Base-by-base conservation (phyloP, 176 grass and related monocot genomes). In the Avena eriantha region DNA sequence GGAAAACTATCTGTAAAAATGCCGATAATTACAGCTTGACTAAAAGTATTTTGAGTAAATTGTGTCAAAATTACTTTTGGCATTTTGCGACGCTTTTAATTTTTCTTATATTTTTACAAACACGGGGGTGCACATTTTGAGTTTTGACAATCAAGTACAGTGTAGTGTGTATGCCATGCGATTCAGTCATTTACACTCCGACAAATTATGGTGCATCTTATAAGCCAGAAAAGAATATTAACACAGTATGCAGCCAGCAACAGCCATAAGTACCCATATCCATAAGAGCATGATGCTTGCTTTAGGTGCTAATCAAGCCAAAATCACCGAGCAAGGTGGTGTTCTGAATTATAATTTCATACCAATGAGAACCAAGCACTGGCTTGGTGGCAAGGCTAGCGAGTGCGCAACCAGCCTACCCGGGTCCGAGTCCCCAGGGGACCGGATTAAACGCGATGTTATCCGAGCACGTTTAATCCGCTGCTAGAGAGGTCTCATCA, bases 1-100 rank as follows among this genome's bases (percentile, higher is more conserved):
- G 48, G 23, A 3, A 67, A 73, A 50, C 22, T 75, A 75, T 75
- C 72, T 51, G 46, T 50, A 74, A 31, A 76, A 75, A 51, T 8
- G 22, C 22, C 21, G n/a, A 7, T 23, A 74, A 8, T 34, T 81
- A n/a, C 14, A 55, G 50, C 72, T 82, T 58, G 19, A 63, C 17
- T 80, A 65, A 61, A 16, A 23, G 39, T 61, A 0, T 49, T 53
- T 74, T 9, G 39, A 70, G 35, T n/a, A 11, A 48, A 46, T 0
- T 75, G 14, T 17, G 22, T 75, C 46, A 51, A 76, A 76, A 3
- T 0, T 31, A 33, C 16, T 16, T 33, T 76, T 76, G 33, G 24
- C 47, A 17, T 50, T 74, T 16, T 26, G 1, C 6, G 3, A 26
- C 9, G 6, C 12, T 74, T 74, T n/a, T 16, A 74, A 8, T 47